Base-by-base conservation (phyloP, 768 basidiomycete genomes). In the Russula sp. region DNA sequence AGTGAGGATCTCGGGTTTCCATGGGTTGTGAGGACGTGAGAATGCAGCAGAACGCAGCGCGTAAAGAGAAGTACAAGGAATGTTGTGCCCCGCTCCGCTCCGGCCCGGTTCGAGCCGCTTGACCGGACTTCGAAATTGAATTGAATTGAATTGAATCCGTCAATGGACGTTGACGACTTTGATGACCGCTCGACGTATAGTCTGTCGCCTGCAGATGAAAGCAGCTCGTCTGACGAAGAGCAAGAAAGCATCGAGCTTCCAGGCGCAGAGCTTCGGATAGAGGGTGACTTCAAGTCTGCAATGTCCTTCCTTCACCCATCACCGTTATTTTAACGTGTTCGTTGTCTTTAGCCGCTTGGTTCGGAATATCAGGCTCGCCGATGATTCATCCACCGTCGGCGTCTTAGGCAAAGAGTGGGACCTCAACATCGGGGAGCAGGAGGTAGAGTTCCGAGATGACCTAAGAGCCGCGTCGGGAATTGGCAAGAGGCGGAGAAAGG, bases 401-500 rank as follows among this genome's bases (percentile, higher is more conserved):
- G 73, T 84, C 44, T 74, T 90, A 26, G 78, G 81, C 42, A 82
- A 83, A 61, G 84, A 87, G 62, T 94, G 91, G 88, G 87, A 92
- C 65, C 82, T 89, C 42, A 81, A 78, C 59, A 81, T 88, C 50
- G 83, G 87, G 69, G 86, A 90, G 59, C 79, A 80, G 62, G 84
- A 89, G 14, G 81, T 81, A 0, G 83, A 86, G 67, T 89, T 92
- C 71, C 84, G 82, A 16, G 87, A 91, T 62, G 89, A 91, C 69
- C 75, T 92, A 57, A 81, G 88, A 18, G 83, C 79, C 49, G 89
- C 89, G 7, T 88, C 89, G 10, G 90, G 90, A 6, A 81, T 92
- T 36, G 89, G 90, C 20, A 79, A 70, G 60, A 76, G 73, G 62
- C 70, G 78, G 68, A 75, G 79, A 63, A 80, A 78, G 72, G 59